These are phyloP conservation scores for Barnettozyma californica DNA, from an alignment of 805 yeast species.

Conservation along the genomic window DNA sequence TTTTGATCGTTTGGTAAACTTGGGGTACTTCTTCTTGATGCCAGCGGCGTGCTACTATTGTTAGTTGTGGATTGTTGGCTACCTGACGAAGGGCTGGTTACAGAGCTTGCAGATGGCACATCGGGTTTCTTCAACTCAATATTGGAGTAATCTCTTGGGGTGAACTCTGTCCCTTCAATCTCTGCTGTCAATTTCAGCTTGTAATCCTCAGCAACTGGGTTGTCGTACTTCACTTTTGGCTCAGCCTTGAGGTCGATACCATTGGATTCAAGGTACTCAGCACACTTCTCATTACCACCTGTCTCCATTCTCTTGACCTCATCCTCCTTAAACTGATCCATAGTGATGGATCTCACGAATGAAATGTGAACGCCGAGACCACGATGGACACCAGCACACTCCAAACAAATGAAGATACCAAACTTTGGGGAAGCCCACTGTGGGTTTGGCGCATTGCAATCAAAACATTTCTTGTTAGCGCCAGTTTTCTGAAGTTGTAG, in stretches of 20 bases:
- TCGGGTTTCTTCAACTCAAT: conserved; percentile 25
- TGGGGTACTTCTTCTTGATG: conserved; percentile 40
- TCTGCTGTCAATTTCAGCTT: conserved; percentile 72
- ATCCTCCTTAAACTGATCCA: conserved; percentile 97
- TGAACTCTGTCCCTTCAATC: conserved; percentile 66
- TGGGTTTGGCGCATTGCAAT: conserved; percentile 92
- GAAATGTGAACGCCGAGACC: conserved; percentile 96
- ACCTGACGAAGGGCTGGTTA: conserved; percentile 1
- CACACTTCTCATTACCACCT: conserved; percentile 85
- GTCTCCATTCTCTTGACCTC: conserved; percentile 86
- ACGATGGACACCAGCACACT: conserved; percentile 95
- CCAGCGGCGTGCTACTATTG: conserved; percentile 26
- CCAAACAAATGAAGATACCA: conserved; percentile 94
- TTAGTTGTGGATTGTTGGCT: conserved; percentile 5
- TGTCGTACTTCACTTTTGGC: conserved; percentile 74
- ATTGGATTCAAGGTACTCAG: conserved; percentile 58
- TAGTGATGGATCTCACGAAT: conserved; percentile 92
- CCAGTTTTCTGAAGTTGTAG: conserved; percentile 75
- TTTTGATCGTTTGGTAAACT: conserved; percentile 26
- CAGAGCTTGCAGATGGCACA: conserved; percentile 3
- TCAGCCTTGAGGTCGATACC: conserved; percentile 65
- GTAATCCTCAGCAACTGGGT: conserved; percentile 91
- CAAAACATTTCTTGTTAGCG: conserved; percentile 84
- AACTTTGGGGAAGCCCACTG: conserved; percentile 99
- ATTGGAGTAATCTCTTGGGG: conserved; percentile 51